Conservation (phyloP, 441 rosid genomes). For the Erodium moschatum region DNA sequence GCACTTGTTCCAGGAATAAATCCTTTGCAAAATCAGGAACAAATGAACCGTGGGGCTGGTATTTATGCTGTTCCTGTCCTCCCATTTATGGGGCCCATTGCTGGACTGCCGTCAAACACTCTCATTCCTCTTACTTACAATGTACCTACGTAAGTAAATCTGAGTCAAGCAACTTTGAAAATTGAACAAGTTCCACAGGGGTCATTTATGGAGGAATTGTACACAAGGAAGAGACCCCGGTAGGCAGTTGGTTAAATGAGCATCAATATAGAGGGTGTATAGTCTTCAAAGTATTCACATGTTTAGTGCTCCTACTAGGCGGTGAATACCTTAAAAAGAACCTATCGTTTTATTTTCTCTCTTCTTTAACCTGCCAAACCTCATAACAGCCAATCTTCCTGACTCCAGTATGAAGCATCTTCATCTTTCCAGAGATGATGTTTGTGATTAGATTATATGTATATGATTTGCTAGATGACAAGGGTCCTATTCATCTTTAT, state of each 20-base stretch:
- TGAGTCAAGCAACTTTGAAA: neutral
- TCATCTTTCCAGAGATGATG: neutral
- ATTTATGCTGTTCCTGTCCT: conserved; percentile 73
- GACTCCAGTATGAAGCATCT: neutral
- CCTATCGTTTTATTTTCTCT: neutral
- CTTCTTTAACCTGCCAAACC: neutral
- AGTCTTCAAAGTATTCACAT: neutral
- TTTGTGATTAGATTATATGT: neutral
- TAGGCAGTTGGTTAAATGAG: neutral
- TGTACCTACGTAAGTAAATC: conserved; percentile 63
- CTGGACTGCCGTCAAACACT: conserved; percentile 59
- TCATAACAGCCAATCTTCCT: neutral
- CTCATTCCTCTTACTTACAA: conserved; percentile 85
- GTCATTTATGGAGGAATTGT: neutral
- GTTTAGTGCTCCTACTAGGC: neutral
- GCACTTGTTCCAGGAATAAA: conserved; percentile 35
- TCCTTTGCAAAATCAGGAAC: conserved; percentile 45
- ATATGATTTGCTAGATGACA: neutral
- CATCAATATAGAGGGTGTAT: neutral
- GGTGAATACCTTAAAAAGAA: neutral
- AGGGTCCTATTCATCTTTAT: neutral
- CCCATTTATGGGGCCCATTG: conserved; percentile 42
- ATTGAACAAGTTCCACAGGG: neutral
- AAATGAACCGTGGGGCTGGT: conserved; percentile 59
- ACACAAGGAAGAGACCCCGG: neutral